Conservation (phyloP, 2,329 filamentous ascomycete species). For the Pseudohalonectria lignicola region DNA sequence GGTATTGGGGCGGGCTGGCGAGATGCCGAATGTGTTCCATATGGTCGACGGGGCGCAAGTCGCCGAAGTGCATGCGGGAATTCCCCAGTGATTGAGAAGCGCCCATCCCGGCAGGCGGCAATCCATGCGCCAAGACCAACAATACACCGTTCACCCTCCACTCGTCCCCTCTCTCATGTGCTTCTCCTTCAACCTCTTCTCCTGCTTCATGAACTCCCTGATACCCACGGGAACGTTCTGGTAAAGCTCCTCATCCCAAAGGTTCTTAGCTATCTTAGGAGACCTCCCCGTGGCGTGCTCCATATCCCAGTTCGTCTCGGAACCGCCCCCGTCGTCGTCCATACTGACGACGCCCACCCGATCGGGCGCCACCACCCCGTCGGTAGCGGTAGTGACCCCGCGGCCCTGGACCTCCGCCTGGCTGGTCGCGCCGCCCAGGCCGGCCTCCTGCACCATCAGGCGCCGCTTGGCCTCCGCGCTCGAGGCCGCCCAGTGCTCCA, state of each 20-base stretch:
- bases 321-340: conserved; percentile 73
- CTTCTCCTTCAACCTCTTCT: conserved; percentile 77
- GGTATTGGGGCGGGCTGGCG: no score
- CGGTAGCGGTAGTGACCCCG: conserved; percentile 1
- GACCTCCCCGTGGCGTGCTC: conserved; percentile 16
- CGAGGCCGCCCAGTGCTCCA: conserved; percentile 74
- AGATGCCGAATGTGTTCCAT: no score
- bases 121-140: no score
- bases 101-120: no score
- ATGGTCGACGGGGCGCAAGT: no score
- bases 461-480: conserved; percentile 51
- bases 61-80: no score
- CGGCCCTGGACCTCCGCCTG: conserved; percentile 10
- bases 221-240: conserved; percentile 82
- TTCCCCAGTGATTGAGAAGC: no score
- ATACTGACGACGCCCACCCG: conserved; percentile 45
- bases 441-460: conserved; percentile 26
- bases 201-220: conserved; percentile 91
- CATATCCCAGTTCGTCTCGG: conserved; percentile 53
- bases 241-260: conserved; percentile 60
- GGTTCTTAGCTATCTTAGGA: conserved; percentile 34
- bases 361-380: not conserved
- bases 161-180: conserved; percentile 46
- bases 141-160: conserved; percentile 28
- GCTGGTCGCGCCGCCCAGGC: conserved; percentile 8